phyloP scores from a whole-genome alignment of 768 basidiomycete species.

The Omphalotus guepiniiformis region DNA sequence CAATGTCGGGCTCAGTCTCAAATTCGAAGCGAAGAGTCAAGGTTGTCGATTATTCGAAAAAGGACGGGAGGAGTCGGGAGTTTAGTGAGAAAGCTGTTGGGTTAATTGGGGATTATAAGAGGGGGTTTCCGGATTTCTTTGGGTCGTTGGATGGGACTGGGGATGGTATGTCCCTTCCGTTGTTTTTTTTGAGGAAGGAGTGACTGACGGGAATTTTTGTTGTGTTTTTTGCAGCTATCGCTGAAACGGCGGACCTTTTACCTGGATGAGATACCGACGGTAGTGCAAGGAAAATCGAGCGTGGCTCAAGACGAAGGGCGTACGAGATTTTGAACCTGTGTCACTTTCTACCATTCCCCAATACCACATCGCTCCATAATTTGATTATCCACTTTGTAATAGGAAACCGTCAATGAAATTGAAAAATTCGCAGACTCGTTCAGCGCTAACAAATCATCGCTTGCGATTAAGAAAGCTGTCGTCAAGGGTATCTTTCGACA shows the following conservation, averaged over 20 bases:
- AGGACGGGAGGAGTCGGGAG: constrained; percentile 85
- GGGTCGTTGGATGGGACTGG: constrained; percentile 61
- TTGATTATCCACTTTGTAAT: constrained; percentile 89
- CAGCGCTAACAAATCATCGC: constrained; percentile 52
- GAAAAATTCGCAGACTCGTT: constrained; percentile 72
- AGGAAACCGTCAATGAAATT: constrained; percentile 73
- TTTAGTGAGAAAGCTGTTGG: constrained; percentile 85
- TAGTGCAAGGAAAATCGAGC: constrained; percentile 64
- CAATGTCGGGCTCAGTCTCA: constrained; percentile 91
- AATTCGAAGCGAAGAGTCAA: constrained; percentile 97
- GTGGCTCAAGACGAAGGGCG: constrained; percentile 86
- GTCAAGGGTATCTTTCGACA: constrained; percentile 91
- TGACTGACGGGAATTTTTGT: not conserved
- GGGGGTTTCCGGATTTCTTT: constrained; percentile 83
- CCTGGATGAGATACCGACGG: constrained; percentile 57
- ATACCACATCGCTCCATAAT: too few relatives aligned
- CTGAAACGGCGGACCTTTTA: constrained; percentile 56
- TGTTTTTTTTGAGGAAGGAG: too few relatives aligned
- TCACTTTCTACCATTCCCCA: too few relatives aligned
- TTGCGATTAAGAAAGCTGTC: constrained; percentile 83
- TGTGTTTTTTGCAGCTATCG: constrained; percentile 67
- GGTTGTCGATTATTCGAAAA: constrained; percentile 88
- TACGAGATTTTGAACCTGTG: constrained; percentile 89
- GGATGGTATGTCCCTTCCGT: constrained; percentile 56
- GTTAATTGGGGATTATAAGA: constrained; percentile 80